Conservation (phyloP, 176 grass and related monocot genomes). For the Aegilops umbellulata region DNA sequence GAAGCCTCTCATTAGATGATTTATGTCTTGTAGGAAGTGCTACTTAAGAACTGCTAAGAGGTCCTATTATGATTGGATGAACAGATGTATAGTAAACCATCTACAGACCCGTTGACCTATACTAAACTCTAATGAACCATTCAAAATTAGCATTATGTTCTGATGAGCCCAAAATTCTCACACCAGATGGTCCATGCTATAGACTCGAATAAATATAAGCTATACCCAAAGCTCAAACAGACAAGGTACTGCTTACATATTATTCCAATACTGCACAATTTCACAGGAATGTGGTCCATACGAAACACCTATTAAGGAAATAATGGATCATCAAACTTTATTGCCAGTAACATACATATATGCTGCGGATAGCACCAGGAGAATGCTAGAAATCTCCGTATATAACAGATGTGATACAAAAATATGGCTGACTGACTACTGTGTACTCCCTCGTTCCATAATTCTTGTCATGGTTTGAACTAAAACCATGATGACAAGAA, state of each 20-base stretch:
- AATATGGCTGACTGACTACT: background rate
- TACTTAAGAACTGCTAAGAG: background rate
- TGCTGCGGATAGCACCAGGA: background rate
- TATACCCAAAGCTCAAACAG: background rate
- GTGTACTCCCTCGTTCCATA: background rate
- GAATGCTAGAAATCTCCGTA: background rate
- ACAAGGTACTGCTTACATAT: background rate
- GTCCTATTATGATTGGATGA: background rate
- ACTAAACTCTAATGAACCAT: background rate
- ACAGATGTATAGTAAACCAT: background rate
- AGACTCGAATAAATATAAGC: background rate
- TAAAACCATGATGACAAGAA: too few relatives aligned
- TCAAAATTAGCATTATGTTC: background rate
- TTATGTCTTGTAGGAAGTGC: background rate
- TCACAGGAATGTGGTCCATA: background rate
- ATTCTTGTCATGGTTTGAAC: too few relatives aligned
- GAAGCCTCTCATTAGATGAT: background rate
- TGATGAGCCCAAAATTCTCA: background rate
- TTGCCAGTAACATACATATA: background rate
- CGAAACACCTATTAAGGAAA: background rate
- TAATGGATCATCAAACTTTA: background rate
- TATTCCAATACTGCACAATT: background rate
- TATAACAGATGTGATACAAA: background rate
- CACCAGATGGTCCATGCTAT: background rate
- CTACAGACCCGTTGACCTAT: background rate